Evolutionary conservation across 2,329 filamentous ascomycete genomes (phyloP).

Genomic region (Akanthomyces dipterigenus): DNA sequence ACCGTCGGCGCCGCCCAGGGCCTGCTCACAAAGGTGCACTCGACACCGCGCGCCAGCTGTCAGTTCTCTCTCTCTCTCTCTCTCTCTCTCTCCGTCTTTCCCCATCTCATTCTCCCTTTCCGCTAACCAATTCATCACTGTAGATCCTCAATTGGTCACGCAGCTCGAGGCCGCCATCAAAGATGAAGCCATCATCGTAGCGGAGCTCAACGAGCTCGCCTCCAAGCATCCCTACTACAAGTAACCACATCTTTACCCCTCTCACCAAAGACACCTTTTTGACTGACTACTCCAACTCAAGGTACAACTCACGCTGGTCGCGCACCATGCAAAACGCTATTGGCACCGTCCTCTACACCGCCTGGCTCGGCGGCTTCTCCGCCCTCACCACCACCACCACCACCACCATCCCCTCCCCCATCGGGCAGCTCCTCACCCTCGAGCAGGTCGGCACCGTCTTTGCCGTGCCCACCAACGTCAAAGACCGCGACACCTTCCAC

Average conservation of each 20-base stretch:
- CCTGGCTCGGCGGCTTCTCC: conserved; percentile 73
- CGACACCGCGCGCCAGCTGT: conserved; percentile 62
- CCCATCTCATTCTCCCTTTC: conserved; percentile 1
- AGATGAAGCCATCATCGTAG: conserved; percentile 64
- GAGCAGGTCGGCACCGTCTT: conserved; percentile 79
- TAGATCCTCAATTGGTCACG: conserved; percentile 62
- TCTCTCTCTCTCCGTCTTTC: too few relatives aligned
- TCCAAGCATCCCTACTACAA: conserved; percentile 96
- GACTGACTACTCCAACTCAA: conserved; percentile 21
- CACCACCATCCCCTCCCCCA: conserved; percentile 38
- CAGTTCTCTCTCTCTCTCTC: conserved; percentile 19
- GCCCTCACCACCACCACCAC: conserved; percentile 36
- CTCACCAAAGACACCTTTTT: background rate
- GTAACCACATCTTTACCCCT: conserved; percentile 33
- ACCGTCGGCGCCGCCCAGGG: conserved; percentile 77
- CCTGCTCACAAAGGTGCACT: conserved; percentile 81
- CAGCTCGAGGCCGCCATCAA: conserved; percentile 66
- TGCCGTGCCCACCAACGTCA: conserved; percentile 82
- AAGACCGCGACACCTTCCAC: conserved; percentile 85
- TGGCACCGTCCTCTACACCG: conserved; percentile 49
- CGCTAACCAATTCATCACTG: background rate
- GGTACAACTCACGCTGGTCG: conserved; percentile 80
- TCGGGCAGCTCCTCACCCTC: conserved; percentile 70
- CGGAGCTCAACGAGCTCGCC: conserved; percentile 63
- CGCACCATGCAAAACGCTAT: conserved; percentile 76